phyloP scores from a whole-genome alignment of 2,329 filamentous ascomycete species.

The Cercospora zeina region DNA sequence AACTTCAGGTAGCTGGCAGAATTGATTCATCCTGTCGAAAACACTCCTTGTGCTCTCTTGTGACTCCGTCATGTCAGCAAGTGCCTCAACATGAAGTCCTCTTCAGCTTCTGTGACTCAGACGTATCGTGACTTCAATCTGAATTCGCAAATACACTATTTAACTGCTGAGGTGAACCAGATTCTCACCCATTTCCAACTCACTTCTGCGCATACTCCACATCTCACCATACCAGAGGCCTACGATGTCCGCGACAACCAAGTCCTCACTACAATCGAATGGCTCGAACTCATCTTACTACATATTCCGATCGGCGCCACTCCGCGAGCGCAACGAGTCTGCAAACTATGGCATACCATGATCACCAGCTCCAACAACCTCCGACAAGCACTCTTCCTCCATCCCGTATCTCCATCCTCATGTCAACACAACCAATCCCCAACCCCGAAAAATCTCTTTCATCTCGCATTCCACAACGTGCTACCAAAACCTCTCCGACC shows the following conservation, averaged over 20 bases:
- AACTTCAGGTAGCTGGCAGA: conserved; percentile 15
- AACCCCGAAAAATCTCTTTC: neutral
- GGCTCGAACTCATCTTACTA: conserved; percentile 38
- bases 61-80: conserved; percentile 6
- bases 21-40: conserved; percentile 10
- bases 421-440: neutral
- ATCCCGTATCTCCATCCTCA: conserved; percentile 4
- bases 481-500: neutral
- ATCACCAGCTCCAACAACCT: conserved; percentile 28
- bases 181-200: neutral
- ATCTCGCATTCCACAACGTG: conserved; percentile 11
- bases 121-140: neutral
- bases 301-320: conserved; percentile 31
- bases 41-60: neutral
- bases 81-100: neutral
- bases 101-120: neutral
- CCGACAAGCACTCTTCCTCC: conserved; percentile 34
- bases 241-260: conserved; percentile 2
- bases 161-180: neutral
- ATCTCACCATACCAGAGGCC: neutral
- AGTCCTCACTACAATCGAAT: conserved; percentile 32
- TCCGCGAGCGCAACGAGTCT: conserved; percentile 31
- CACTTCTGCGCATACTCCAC: neutral
- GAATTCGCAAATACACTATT: neutral
- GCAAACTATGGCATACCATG: conserved; percentile 26